Evolutionary conservation across 441 rosid species (phyloP), one percentile per base, ranked within the genome.

Genomic region (Brassica balearica): DNA sequence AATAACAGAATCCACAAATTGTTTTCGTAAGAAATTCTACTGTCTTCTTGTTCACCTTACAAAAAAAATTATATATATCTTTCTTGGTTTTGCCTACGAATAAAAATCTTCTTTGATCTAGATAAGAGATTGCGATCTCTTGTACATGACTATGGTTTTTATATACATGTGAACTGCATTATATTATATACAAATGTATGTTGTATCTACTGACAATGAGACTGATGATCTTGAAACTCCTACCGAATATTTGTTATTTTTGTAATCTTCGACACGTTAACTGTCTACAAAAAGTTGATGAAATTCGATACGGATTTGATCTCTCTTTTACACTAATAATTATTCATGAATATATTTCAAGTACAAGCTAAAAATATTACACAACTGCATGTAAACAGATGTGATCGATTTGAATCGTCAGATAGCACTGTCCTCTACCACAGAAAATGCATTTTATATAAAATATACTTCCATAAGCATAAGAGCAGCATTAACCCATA

Each of bases 1-100:
- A 25, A 3, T 65, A 58, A 62, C 20, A 9, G 68, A 65, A 65
- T 65, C 76, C 11, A 60, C 62, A 17, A 2, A 7, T 8, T 20
- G 46, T 68, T 38, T 69, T 29, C 10, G 61, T 56, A 56, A 56
- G 61, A 56, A 56, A 56, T 56, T 19, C 61, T 56, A 19, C 62
- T 19, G 27, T 58, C 8, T 58, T 55, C 60, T 58, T 19, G 62
- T 58, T 68, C 69, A 69, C 36, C 38, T 51, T 5, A 27, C 27
- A 25, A 17, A 6, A 15, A 9, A 23, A 68, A 9, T 14, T 0
- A 9, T 53, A n/a, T 41, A 77, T 72, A 67, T 65, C 73, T 58
- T 58, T 78, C 69, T 66, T 12, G 81, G 72, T 72, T 77, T 58
- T 72, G 68, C 56, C 61, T 55, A 71, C 72, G 77, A 77, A 72